These are phyloP conservation scores for Naganishia vishniacii DNA, from an alignment of 768 basidiomycete species.

Conservation along the genomic window DNA sequence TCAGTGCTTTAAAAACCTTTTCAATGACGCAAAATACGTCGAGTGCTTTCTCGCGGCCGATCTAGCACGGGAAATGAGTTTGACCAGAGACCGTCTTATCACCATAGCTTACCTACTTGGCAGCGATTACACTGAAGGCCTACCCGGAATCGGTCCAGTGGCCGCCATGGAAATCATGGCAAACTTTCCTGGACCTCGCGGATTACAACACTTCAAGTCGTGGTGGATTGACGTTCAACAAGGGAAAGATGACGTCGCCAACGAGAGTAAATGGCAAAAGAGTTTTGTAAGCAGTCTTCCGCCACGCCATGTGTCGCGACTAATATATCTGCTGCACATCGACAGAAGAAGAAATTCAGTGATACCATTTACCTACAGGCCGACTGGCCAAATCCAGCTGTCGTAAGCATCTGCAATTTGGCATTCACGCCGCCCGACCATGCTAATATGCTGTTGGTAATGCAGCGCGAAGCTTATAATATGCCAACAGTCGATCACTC, in stretches of 20 bases:
- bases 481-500: constrained; percentile 85
- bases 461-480: constrained; percentile 83
- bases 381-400: constrained; percentile 89
- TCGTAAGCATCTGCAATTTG: constrained; percentile 55
- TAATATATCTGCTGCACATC: neutral
- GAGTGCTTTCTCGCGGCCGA: constrained; percentile 87
- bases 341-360: constrained; percentile 75
- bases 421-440: too few relatives aligned
- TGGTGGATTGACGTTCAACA: constrained; percentile 95
- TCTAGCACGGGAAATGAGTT: constrained; percentile 75
- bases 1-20: constrained; percentile 99
- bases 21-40: constrained; percentile 97
- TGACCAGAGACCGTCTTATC: constrained; percentile 78
- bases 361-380: constrained; percentile 69
- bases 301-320: neutral
- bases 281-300: constrained; percentile 63
- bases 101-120: constrained; percentile 88
- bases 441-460: too few relatives aligned
- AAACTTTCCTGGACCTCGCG: constrained; percentile 82
- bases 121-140: constrained; percentile 90
- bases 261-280: constrained; percentile 67
- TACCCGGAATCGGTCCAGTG: constrained; percentile 88
- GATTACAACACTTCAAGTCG: constrained; percentile 75
- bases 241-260: constrained; percentile 78
- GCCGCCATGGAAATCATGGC: constrained; percentile 90